Conservation (phyloP, 371 early-diverging fungal species). For the Apophysomyces sp. region DNA sequence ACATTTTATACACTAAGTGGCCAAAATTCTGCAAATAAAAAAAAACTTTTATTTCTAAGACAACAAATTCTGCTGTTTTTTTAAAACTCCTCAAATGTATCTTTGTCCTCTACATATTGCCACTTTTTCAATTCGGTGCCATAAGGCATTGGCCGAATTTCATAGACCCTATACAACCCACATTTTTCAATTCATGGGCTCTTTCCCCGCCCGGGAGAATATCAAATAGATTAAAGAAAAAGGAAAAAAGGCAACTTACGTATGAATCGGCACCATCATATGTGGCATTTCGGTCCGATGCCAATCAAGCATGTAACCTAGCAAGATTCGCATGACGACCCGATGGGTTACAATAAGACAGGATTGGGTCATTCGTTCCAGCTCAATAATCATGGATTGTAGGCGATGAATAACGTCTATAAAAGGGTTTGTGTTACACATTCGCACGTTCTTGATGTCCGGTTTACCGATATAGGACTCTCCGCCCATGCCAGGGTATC, state of each 20-base stretch:
- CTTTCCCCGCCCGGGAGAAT: neutral
- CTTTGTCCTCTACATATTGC: constrained; percentile 53
- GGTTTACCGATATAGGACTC: constrained; percentile 65
- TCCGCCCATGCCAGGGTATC: constrained; percentile 87
- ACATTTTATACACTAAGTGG: no score
- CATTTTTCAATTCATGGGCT: neutral
- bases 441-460: neutral
- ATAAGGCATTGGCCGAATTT: constrained; percentile 75
- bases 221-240: constrained; percentile 9
- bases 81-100: constrained; percentile 49
- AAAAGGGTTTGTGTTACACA: neutral
- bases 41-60: no score
- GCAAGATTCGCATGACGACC: constrained; percentile 72
- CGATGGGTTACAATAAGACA: constrained; percentile 76
- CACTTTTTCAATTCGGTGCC: constrained; percentile 69
- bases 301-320: constrained; percentile 76
- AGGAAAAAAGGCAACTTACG: constrained; percentile 38
- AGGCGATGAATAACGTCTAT: constrained; percentile 83
- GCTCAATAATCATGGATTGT: constrained; percentile 80
- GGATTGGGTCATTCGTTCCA: constrained; percentile 78
- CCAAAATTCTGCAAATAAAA: no score
- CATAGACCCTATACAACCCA: constrained; percentile 36
- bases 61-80: neutral
- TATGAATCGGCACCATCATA: constrained; percentile 53
- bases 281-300: constrained; percentile 70